A percentile compares a stretch with the other conserved stretches of the same genome.
Evolutionary conservation across 176 grass and related monocot genomes (phyloP).

Genomic region (Musa itinerans): DNA sequence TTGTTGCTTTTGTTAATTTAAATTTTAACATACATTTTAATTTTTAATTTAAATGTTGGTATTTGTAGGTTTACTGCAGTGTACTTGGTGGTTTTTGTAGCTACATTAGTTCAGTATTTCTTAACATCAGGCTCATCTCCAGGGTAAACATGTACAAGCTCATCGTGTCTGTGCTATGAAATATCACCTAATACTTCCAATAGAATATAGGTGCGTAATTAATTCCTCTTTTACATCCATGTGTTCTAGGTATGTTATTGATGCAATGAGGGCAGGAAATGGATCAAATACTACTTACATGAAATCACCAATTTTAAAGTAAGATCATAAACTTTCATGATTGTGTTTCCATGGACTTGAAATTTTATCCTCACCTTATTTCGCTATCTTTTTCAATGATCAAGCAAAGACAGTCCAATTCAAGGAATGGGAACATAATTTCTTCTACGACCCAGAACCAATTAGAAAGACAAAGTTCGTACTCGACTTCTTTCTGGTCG

Average conservation of each 20-base stretch:
- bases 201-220: not conserved
- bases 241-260: constrained; percentile 54
- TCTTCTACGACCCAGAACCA: constrained; percentile 25
- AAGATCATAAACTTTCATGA: constrained; percentile 35
- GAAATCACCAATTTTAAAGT: constrained; percentile 64
- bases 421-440: constrained; percentile 52
- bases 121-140: constrained; percentile 68
- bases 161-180: constrained; percentile 4
- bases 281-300: constrained; percentile 57
- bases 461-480: constrained; percentile 33
- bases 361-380: not conserved
- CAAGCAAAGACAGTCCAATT: constrained; percentile 98
- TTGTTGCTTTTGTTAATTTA: not conserved
- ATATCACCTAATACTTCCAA: not conserved
- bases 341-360: not conserved
- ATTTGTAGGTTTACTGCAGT: constrained; percentile 58
- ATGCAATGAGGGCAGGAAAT: constrained; percentile 54
- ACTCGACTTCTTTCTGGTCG: constrained; percentile 39
- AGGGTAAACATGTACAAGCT: constrained; percentile 37
- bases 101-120: constrained; percentile 61
- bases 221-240: not conserved
- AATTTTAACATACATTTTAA: not conserved
- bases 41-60: not conserved
- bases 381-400: constrained; percentile 49
- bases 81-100: constrained; percentile 58